Evolutionary conservation across 2,329 filamentous ascomycete species (phyloP).

Genomic region (Diaporthe vexans): DNA sequence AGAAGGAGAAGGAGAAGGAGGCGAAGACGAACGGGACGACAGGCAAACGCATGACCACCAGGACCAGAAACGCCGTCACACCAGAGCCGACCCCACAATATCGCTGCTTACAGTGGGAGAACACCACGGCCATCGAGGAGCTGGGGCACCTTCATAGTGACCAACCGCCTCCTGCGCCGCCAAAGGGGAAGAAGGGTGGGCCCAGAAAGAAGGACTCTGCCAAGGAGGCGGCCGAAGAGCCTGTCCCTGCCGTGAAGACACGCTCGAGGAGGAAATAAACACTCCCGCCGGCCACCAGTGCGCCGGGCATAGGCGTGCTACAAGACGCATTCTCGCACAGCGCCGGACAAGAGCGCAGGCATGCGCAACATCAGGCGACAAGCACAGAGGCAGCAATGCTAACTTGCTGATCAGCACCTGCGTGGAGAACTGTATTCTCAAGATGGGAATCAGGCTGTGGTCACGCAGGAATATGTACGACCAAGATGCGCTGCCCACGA

Average conservation of each 20-base stretch:
- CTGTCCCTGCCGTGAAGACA: constrained; percentile 37
- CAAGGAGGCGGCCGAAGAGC: constrained; percentile 40
- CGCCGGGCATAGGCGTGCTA: not conserved
- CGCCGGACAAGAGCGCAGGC: not conserved
- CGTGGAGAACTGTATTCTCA: not conserved
- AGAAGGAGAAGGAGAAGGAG: constrained; percentile 53
- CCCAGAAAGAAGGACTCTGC: constrained; percentile 63
- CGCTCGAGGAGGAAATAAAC: constrained; percentile 38
- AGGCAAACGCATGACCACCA: constrained; percentile 61
- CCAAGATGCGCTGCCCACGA: not conserved
- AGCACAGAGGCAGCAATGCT: not conserved
- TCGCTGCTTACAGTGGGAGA: constrained; percentile 68
- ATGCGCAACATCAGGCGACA: not conserved
- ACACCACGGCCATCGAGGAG: constrained; percentile 69
- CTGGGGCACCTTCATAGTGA: constrained; percentile 71
- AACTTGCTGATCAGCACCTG: not conserved
- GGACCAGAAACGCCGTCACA: constrained; percentile 61
- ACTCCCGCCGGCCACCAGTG: not conserved
- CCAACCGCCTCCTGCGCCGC: constrained; percentile 64
- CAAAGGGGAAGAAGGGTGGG: constrained; percentile 61
- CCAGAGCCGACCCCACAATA: constrained; percentile 59
- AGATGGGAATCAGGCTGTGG: not conserved
- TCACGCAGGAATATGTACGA: not conserved
- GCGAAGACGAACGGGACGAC: constrained; percentile 42
- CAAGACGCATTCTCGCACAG: not conserved